phyloP scores from a whole-genome alignment of 2,329 filamentous ascomycete genomes.

The Aspergillus jensenii region DNA sequence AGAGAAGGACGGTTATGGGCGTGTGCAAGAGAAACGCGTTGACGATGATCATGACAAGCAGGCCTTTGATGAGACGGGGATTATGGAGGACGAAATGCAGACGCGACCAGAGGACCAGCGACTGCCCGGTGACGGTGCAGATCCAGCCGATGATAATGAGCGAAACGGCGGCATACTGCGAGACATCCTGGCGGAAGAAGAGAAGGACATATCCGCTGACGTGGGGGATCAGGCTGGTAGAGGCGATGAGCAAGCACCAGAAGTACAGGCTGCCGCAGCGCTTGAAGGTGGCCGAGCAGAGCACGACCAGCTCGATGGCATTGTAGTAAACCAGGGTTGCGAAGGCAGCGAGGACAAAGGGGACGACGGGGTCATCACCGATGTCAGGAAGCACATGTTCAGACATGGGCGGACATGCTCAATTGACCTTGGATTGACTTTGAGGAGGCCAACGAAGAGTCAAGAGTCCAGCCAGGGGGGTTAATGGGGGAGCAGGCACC shows the following conservation, averaged over 20 bases:
- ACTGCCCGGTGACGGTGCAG: constrained; percentile 45
- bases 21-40: constrained; percentile 39
- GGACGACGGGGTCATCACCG: not conserved
- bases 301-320: constrained; percentile 42
- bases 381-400: not conserved
- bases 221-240: constrained; percentile 39
- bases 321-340: constrained; percentile 46
- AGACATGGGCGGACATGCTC: not conserved
- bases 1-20: constrained; percentile 40
- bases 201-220: constrained; percentile 42
- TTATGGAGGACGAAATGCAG: constrained; percentile 42
- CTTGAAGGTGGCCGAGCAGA: constrained; percentile 45
- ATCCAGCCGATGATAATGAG: constrained; percentile 42
- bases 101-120: constrained; percentile 46
- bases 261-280: constrained; percentile 44
- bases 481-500: too few species aligned
- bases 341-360: constrained; percentile 37
- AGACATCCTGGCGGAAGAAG: constrained; percentile 32
- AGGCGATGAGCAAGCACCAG: constrained; percentile 41
- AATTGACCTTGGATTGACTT: too few species aligned
- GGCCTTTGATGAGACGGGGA: constrained; percentile 29
- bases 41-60: constrained; percentile 42
- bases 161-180: constrained; percentile 30
- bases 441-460: too few species aligned
- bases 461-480: too few species aligned